Evolutionary conservation across 169 alveolate species (phyloP).

Genomic region (Plasmodium chabaudi): DNA sequence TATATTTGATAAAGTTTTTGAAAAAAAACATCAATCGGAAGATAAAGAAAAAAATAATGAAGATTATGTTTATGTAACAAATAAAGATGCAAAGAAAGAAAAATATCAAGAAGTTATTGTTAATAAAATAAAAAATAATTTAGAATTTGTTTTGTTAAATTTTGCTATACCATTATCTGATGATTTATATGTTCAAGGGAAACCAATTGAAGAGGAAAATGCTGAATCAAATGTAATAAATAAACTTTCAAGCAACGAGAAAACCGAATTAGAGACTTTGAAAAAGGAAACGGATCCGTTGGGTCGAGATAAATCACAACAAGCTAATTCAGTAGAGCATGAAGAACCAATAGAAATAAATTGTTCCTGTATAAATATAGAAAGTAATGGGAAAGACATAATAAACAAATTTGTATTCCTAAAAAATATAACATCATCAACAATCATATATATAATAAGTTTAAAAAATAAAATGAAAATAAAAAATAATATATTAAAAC

Average conservation of each 20-base stretch:
- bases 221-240: background rate
- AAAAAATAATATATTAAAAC: constrained; percentile 20
- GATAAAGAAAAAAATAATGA: background rate
- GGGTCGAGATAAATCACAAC: background rate
- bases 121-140: constrained; percentile 31
- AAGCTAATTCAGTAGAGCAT: background rate
- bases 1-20: constrained; percentile 27
- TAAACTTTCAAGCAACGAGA: background rate
- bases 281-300: background rate
- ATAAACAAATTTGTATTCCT: constrained; percentile 5
- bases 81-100: constrained; percentile 40
- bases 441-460: constrained; percentile 5
- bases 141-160: constrained; percentile 46
- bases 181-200: constrained; percentile 27
- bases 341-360: constrained; percentile 3
- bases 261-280: background rate
- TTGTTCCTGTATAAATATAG: background rate
- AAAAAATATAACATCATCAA: constrained; percentile 17
- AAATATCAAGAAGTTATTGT: constrained; percentile 18
- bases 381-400: constrained; percentile 16
- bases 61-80: constrained; percentile 13
- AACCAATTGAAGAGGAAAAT: background rate
- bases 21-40: background rate
- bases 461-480: constrained; percentile 18
- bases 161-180: constrained; percentile 43